Base-by-base conservation (phyloP, 1,284 basidiomycete genomes). In the Ceratobasidium sp. region DNA sequence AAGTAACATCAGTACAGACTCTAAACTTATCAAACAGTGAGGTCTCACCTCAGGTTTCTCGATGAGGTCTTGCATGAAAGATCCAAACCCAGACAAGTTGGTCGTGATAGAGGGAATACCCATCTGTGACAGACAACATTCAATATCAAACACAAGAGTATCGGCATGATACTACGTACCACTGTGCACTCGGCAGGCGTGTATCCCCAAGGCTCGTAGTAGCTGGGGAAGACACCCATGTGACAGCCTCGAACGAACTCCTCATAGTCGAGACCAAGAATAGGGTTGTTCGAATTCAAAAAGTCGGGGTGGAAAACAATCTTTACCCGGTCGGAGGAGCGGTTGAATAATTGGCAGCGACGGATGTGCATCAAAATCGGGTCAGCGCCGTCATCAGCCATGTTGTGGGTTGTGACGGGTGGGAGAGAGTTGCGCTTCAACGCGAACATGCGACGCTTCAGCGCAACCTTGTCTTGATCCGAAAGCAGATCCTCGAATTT, bases 261-360 rank as follows among this genome's bases (percentile, higher is more conserved):
- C 79, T 99, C 96, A 78, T 99, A 99, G 79, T 99, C 96, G 72
- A 99, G 84, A 1, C 95, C 95, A 25, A 99, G 82, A 70, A 98
- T 97, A 0, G 96, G 96, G 81, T 98, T 98, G 82, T 96, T 98
- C 70, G 93, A 90, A 81, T 96, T 98, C 77, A 99, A 80, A 82
- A 99, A 99, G 79, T 99, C 96, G 3, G 96, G 96, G 80, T 99
- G 96, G 87, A 99, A 99, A 69, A 99, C 87, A 77, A 98, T 86
- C 83, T 98, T 98, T 79, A 98, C 96, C 64, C 92, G 86, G 76
- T 99, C 96, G 38, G 83, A 76, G 25, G 85, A 81, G 42, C 84
- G 78, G 80, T 98, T 98, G 86, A 98, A 98, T 35, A 98, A 82
- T 78, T 94, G 90, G 31, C 97, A 94, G 15, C 93, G 87, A 31